Evolutionary conservation across 495 filamentous ascomycete genomes (phyloP).

Genomic region (Amphirosellinia nigrospora): DNA sequence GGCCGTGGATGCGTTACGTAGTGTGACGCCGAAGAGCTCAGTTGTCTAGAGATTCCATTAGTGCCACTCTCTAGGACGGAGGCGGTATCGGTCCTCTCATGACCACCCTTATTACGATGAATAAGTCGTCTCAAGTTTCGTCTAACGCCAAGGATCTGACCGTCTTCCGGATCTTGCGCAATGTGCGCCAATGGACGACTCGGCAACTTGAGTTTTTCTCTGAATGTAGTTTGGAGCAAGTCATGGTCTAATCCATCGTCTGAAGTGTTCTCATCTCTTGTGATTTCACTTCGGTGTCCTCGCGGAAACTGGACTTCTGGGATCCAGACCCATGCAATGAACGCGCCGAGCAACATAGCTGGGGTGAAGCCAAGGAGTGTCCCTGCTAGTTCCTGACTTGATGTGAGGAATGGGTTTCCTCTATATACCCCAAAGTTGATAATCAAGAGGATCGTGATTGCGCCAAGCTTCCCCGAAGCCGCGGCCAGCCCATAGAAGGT

Average conservation of each 20-base stretch:
- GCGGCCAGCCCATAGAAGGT: constrained; percentile 53
- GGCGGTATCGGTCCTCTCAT: not conserved
- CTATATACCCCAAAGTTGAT: constrained; percentile 30
- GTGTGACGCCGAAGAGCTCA: not conserved
- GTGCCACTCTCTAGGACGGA: not conserved
- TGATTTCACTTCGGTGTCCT: constrained; percentile 23
- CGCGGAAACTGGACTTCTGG: constrained; percentile 44
- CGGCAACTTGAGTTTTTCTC: constrained; percentile 31
- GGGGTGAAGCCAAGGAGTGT: constrained; percentile 41
- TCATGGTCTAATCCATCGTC: constrained; percentile 23
- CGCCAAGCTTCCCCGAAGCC: constrained; percentile 49
- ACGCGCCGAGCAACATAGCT: constrained; percentile 41
- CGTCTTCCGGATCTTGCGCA: constrained; percentile 32
- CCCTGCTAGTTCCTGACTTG: constrained; percentile 31
- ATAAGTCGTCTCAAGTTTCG: constrained; percentile 20
- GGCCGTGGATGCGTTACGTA: not conserved
- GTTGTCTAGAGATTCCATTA: not conserved
- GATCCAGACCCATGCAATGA: constrained; percentile 46
- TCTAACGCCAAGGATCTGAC: constrained; percentile 32
- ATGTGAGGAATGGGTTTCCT: constrained; percentile 13
- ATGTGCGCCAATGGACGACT: constrained; percentile 33
- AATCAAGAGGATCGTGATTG: constrained; percentile 42
- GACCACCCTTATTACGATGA: not conserved
- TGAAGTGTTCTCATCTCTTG: constrained; percentile 23
- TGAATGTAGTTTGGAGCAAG: constrained; percentile 15